Percentiles rank a stretch among this genome's conserved stretches.
Evolutionary conservation across 1,139 yeast species (phyloP).

Genomic region (Candida tropicalis): DNA sequence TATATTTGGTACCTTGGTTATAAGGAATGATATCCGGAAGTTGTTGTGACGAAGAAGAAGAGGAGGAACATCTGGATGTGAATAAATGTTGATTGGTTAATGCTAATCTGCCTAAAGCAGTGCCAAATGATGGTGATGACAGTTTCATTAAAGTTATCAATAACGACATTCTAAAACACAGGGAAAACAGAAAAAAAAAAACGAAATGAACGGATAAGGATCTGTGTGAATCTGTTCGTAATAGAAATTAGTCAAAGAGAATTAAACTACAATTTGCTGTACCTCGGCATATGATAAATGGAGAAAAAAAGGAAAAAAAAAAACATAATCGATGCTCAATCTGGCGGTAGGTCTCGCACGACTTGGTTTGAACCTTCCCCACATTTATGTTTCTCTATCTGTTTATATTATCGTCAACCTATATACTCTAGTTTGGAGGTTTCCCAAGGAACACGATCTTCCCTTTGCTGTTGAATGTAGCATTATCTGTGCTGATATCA

Average conservation of each 20-base stretch:
- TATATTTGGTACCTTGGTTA: slow-evolving; percentile 38
- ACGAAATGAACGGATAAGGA: slow-evolving; percentile 17
- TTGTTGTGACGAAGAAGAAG: slow-evolving; percentile 12
- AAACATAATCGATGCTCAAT: no score
- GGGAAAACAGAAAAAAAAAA: slow-evolving; percentile 15
- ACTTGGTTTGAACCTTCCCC: neutral
- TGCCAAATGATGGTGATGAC: neutral
- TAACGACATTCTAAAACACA: slow-evolving; percentile 20
- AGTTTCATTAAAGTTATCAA: slow-evolving; percentile 3
- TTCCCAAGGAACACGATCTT: slow-evolving; percentile 53
- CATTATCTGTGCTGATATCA: slow-evolving; percentile 65
- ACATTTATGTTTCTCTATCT: no score
- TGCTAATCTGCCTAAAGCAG: slow-evolving; percentile 24
- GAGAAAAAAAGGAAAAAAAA: neutral
- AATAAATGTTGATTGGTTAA: slow-evolving; percentile 25
- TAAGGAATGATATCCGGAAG: slow-evolving; percentile 16
- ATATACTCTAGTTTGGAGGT: slow-evolving; percentile 49
- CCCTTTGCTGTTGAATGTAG: slow-evolving; percentile 64
- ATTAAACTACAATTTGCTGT: neutral
- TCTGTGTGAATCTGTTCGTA: neutral
- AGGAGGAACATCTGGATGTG: slow-evolving; percentile 14
- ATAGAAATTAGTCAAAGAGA: no score
- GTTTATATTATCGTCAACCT: no score
- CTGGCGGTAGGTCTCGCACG: neutral
- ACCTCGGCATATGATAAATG: slow-evolving; percentile 1